Evolutionary conservation across 371 early-diverging fungal species (phyloP).

Genomic region (Mortierella sp.): DNA sequence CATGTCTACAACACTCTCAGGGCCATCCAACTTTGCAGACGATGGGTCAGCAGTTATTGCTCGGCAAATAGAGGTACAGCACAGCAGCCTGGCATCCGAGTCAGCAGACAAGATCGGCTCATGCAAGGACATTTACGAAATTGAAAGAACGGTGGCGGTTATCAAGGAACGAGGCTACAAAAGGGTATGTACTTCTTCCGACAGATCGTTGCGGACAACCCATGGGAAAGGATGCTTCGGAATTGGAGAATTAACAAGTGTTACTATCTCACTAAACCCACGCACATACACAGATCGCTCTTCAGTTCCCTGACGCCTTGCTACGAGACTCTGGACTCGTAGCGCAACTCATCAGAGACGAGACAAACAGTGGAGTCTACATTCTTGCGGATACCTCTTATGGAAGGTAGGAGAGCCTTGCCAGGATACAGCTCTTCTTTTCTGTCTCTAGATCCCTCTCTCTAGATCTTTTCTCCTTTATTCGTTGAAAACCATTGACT

Average conservation of each 20-base stretch:
- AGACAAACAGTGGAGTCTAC: slow-evolving; percentile 65
- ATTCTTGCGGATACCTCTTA: slow-evolving; percentile 95
- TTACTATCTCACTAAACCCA: not conserved
- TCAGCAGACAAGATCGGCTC: slow-evolving; percentile 53
- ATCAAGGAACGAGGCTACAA: slow-evolving; percentile 63
- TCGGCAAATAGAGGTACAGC: slow-evolving; percentile 61
- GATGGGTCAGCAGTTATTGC: slow-evolving; percentile 73
- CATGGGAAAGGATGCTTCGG: not conserved
- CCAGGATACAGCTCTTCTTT: not conserved
- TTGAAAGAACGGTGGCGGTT: slow-evolving; percentile 68
- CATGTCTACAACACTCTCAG: slow-evolving; percentile 54
- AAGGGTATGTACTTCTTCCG: slow-evolving; percentile 43
- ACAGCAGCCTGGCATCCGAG: slow-evolving; percentile 38
- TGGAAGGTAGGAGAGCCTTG: slow-evolving; percentile 64
- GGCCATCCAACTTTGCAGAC: slow-evolving; percentile 73
- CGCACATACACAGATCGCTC: slow-evolving; percentile 63
- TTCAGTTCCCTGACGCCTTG: slow-evolving; percentile 94
- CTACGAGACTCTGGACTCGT: slow-evolving; percentile 79
- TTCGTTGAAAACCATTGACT: not conserved
- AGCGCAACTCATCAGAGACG: slow-evolving; percentile 58
- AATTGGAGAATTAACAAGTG: not conserved
- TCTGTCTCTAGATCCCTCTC: no score
- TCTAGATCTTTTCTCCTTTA: not conserved
- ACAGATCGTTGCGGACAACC: not conserved
- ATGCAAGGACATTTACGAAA: slow-evolving; percentile 66